Evolutionary conservation across 805 yeast genomes (phyloP).

Genomic region (Helenozyma rhizophorensis): DNA sequence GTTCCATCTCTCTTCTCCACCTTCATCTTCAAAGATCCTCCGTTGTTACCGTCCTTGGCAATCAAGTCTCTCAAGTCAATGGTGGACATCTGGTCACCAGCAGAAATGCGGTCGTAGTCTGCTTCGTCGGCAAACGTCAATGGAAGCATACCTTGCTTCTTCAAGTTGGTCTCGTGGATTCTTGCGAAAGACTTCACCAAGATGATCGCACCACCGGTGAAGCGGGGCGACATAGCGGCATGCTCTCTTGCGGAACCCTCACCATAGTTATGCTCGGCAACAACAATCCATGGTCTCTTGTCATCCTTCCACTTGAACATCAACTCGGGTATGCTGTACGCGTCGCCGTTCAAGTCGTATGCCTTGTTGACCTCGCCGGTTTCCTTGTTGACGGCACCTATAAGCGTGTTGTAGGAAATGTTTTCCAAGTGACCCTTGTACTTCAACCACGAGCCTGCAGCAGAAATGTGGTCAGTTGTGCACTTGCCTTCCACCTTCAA

Average conservation of each 20-base stretch:
- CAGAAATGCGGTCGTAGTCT: slow-evolving; percentile 76
- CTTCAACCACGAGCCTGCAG: slow-evolving; percentile 98
- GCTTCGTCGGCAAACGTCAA: slow-evolving; percentile 84
- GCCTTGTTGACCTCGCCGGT: slow-evolving; percentile 94
- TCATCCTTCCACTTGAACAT: slow-evolving; percentile 95
- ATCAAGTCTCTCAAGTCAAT: slow-evolving; percentile 47
- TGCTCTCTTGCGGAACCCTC: slow-evolving; percentile 99
- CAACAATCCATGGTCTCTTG: slow-evolving; percentile 83
- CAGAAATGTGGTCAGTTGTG: slow-evolving; percentile 97
- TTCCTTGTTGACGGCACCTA: slow-evolving; percentile 96
- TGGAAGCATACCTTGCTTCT: slow-evolving; percentile 97
- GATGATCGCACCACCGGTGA: slow-evolving; percentile 85
- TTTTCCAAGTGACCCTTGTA: slow-evolving; percentile 97
- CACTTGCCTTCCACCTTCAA: slow-evolving; percentile 96
- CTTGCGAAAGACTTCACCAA: slow-evolving; percentile 95
- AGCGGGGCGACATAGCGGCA: slow-evolving; percentile 94
- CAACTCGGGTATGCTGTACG: slow-evolving; percentile 84
- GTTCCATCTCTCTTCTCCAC: slow-evolving; percentile 76
- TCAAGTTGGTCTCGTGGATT: slow-evolving; percentile 96
- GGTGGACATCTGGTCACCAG: slow-evolving; percentile 53
- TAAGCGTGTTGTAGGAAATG: slow-evolving; percentile 89
- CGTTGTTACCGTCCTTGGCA: slow-evolving; percentile 79
- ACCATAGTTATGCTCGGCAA: slow-evolving; percentile 97
- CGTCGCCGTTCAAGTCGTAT: slow-evolving; percentile 77
- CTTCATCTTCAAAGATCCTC: slow-evolving; percentile 68